phyloP scores from a whole-genome alignment of 192 early-diverging fungal genomes.

The Umbelopsis sp. region DNA sequence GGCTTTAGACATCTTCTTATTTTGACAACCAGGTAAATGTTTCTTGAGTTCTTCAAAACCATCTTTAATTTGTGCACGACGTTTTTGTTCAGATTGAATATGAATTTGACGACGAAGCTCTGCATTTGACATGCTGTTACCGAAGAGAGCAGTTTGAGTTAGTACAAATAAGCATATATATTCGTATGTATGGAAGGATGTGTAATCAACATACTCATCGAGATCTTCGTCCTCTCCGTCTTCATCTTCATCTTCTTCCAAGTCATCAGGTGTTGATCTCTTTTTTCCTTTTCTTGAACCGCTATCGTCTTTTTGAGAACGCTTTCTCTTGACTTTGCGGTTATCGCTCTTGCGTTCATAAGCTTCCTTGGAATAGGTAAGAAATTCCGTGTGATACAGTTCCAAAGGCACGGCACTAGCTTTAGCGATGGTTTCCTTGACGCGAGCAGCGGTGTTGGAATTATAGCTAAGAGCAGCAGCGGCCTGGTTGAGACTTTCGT shows the following conservation, averaged over 20 bases:
- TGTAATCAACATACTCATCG: conserved; percentile 24
- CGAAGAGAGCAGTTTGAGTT: conserved; percentile 3
- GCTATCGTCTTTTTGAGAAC: conserved; percentile 20
- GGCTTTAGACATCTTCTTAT: conserved; percentile 52
- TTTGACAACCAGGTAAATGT: conserved; percentile 42
- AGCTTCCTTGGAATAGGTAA: conserved; percentile 42
- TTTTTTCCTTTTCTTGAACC: conserved; percentile 19
- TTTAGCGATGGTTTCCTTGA: conserved; percentile 44
- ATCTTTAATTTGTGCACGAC: conserved; percentile 53
- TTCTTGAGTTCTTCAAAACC: conserved; percentile 50
- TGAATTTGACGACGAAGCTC: conserved; percentile 50
- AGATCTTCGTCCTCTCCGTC: conserved; percentile 26
- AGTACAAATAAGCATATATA: conserved; percentile 15
- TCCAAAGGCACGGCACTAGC: conserved; percentile 37
- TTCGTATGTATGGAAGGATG: not conserved
- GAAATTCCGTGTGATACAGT: conserved; percentile 42
- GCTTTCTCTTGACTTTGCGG: conserved; percentile 37
- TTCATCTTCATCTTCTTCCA: conserved; percentile 27
- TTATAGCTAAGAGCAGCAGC: conserved; percentile 21
- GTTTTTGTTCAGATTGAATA: conserved; percentile 52
- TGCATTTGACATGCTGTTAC: conserved; percentile 27
- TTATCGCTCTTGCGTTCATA: conserved; percentile 43
- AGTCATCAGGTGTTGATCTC: not conserved
- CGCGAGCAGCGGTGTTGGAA: conserved; percentile 19
- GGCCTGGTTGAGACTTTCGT: conserved; percentile 21